Evolutionary conservation across 2,329 filamentous ascomycete species (phyloP), one percentile per base, ranked within the genome.

Genomic region (Hymenoscyphus linearis): DNA sequence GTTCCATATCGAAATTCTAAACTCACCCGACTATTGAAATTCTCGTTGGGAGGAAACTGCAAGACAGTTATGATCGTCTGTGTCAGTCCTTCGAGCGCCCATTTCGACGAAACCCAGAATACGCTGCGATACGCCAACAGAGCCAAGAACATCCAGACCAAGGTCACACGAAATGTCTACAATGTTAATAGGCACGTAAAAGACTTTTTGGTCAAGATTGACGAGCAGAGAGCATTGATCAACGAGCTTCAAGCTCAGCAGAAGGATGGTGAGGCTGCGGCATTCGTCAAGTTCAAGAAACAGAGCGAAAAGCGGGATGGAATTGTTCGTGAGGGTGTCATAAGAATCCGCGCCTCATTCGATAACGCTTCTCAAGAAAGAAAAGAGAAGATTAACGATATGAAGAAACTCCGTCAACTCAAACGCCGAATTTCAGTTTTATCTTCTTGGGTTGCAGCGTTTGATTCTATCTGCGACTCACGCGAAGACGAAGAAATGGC

Each of bases 21-120:
- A 72, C 86, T 99, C 59, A 99, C 95, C 0, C 87, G 95, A 58
- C 81, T 99, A 4, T 84, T 99, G 59, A 99, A 99, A 71, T 99
- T 99, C 76, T 96, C 93, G 0, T 84, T 99, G 0, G 95, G 95
- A 34, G 95, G 95, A 2, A 99, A 99, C 75, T 99, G 95, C 82
- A 96, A 93, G 77, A 99, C 95, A 0, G 95, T 99, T 74, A 99
- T 99, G 95, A 98, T 99, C 74, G 95, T 99, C 27, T 99, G 95
- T 71, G 91, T 99, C 59, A 97, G 93, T 68, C 95, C 95, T 1
- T 97, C 92, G 0, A 98, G 95, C 71, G 89, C 90, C 4, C 95
- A 99, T 76, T 99, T 95, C 69, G 95, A 99, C 74, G 95, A 99
- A 77, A 97, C 93, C 0, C 95, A 99, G 71, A 99, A 99, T 75